Conservation (phyloP, 306 rosid genomes). For the Lupinus albus region DNA sequence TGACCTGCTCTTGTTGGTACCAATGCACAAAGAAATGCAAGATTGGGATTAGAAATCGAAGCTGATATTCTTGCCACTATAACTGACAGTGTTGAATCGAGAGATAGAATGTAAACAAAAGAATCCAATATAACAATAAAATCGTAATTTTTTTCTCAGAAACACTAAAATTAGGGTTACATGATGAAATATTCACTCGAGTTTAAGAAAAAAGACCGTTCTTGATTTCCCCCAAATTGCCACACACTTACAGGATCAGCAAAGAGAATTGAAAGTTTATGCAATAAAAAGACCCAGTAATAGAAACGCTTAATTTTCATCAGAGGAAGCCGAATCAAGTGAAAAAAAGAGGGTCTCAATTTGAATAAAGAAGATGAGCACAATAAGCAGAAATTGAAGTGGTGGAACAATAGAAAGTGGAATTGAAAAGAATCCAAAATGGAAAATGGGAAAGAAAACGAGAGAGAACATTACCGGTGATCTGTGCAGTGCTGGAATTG, state of each 20-base stretch:
- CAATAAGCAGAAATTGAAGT: neutral
- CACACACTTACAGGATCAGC: neutral
- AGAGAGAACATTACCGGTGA: conserved; percentile 22
- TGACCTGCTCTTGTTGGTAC: conserved; percentile 9
- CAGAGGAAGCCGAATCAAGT: neutral
- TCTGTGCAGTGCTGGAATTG: conserved; percentile 20
- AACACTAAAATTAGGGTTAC: conserved; percentile 28
- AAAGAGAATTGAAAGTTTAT: neutral
- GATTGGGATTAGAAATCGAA: conserved; percentile 26
- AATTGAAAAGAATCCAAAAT: neutral
- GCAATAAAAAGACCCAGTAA: neutral
- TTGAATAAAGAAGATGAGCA: neutral
- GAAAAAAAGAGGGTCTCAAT: neutral
- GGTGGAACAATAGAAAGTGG: neutral
- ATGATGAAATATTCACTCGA: neutral
- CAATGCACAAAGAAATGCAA: conserved; percentile 27
- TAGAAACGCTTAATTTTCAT: neutral
- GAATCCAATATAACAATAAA: conserved; percentile 12
- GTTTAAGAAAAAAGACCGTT: no score
- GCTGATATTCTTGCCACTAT: conserved; percentile 16
- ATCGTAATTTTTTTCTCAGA: neutral
- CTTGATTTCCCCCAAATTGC: conserved; percentile 18
- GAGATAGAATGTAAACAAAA: neutral
- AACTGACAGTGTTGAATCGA: conserved; percentile 35
- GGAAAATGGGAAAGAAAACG: neutral